Conservation (phyloP, 352 stramenopile genomes). For the Globisporangium spinosum region DNA sequence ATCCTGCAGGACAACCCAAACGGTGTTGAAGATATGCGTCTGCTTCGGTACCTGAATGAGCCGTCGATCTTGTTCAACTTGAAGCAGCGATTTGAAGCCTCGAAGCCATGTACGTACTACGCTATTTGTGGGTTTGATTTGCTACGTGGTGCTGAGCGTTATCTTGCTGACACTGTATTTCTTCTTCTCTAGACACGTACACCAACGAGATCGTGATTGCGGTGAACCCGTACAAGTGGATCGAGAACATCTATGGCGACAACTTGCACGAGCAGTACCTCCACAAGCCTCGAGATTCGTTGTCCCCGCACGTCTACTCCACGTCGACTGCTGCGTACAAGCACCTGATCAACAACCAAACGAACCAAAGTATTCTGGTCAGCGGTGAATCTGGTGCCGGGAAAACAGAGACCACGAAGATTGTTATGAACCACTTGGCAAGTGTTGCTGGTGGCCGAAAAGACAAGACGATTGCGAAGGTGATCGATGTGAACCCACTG, state of each 20-base stretch:
- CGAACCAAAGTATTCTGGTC: constrained; percentile 88
- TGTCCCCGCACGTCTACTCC: constrained; percentile 81
- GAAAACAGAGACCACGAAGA: constrained; percentile 98
- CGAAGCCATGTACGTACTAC: constrained; percentile 80
- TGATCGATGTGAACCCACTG: constrained; percentile 91
- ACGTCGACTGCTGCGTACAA: constrained; percentile 86
- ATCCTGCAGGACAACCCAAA: constrained; percentile 76
- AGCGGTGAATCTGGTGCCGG: constrained; percentile 84
- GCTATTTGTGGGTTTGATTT: background rate
- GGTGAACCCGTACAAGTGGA: constrained; percentile 97
- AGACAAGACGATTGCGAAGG: constrained; percentile 87
- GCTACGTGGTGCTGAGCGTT: background rate
- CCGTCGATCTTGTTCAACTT: constrained; percentile 93
- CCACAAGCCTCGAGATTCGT: constrained; percentile 55
- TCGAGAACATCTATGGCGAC: constrained; percentile 89
- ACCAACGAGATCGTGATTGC: constrained; percentile 97
- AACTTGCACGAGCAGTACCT: constrained; percentile 84
- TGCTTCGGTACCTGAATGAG: constrained; percentile 90
- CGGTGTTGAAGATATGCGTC: constrained; percentile 84
- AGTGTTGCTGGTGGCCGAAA: constrained; percentile 78
- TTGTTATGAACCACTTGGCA: constrained; percentile 88
- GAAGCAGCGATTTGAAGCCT: constrained; percentile 86
- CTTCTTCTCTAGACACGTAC: constrained; percentile 84
- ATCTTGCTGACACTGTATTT: background rate
- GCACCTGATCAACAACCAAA: constrained; percentile 67